Percentiles rank a stretch among this genome's conserved stretches.
Conservation (phyloP, 192 early-diverging fungal genomes). For the Haplosporangium gracile region DNA sequence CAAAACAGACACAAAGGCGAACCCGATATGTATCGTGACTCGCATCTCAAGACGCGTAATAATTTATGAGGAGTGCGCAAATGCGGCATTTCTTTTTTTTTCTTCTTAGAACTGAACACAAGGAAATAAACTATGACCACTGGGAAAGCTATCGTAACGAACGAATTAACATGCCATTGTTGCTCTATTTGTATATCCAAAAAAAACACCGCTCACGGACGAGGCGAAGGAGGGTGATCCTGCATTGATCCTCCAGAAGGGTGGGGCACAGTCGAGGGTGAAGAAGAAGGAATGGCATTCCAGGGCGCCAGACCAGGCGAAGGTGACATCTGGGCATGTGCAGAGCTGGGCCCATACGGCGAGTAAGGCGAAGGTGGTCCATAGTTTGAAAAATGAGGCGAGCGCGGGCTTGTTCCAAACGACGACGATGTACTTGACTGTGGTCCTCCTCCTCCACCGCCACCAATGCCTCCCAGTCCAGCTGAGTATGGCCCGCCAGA, state of each 20-base stretch:
- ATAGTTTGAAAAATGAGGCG: slow-evolving; percentile 16
- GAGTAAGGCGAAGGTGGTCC: slow-evolving; percentile 30
- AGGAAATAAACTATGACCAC: neutral
- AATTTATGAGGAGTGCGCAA: neutral
- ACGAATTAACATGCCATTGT: too few relatives aligned
- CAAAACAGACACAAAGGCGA: neutral
- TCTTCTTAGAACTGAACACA: neutral
- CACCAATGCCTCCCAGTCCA: neutral
- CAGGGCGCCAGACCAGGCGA: slow-evolving; percentile 20
- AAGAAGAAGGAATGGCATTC: neutral
- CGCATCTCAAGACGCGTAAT: neutral
- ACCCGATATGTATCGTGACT: neutral
- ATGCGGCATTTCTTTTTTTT: neutral
- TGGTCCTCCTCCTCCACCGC: slow-evolving; percentile 57
- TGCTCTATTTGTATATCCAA: neutral
- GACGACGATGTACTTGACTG: slow-evolving; percentile 59
- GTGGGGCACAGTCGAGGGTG: neutral
- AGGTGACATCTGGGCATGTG: slow-evolving; percentile 14
- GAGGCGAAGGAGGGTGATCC: neutral
- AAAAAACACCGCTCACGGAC: neutral
- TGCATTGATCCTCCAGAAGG: neutral
- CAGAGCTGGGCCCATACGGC: slow-evolving; percentile 23
- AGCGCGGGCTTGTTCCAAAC: slow-evolving; percentile 9
- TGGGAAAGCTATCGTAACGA: neutral
- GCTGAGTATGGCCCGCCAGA: slow-evolving; percentile 32